phyloP scores from a whole-genome alignment of 2,329 filamentous ascomycete species.

The Nigrospora sphaerica region DNA sequence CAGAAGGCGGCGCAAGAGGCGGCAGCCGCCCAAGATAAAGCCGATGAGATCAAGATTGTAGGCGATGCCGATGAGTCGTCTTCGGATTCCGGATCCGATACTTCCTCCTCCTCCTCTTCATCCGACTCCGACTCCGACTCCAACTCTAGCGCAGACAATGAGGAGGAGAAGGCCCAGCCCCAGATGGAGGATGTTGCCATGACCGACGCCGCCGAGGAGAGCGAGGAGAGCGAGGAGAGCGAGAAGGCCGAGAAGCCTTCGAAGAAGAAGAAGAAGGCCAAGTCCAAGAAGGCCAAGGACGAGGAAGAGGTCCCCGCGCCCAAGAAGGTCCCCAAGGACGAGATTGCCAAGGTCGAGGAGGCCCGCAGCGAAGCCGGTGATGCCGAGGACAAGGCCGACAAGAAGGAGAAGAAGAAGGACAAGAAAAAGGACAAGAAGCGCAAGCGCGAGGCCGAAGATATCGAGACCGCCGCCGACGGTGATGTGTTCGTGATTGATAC shows the following conservation, averaged over 20 bases:
- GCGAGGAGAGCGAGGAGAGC: slow-evolving; percentile 6
- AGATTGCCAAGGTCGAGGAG: slow-evolving; percentile 21
- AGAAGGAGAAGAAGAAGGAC: slow-evolving; percentile 11
- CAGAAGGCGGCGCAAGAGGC: no score
- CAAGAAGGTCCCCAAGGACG: slow-evolving; percentile 15
- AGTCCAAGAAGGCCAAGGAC: slow-evolving; percentile 8
- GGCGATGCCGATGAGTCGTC: not conserved
- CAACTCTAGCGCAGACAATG: not conserved
- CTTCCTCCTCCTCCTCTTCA: not conserved
- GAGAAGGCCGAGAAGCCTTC: not conserved
- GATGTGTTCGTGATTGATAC: slow-evolving; percentile 6
- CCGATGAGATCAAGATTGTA: not conserved
- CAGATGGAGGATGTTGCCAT: not conserved
- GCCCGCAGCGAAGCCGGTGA: slow-evolving; percentile 3
- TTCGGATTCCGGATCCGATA: not conserved
- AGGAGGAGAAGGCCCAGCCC: not conserved
- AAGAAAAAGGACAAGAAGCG: slow-evolving; percentile 18
- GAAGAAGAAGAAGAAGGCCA: slow-evolving; percentile 22
- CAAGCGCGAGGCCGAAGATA: slow-evolving; percentile 8
- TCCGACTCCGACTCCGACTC: not conserved
- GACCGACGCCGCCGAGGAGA: slow-evolving; percentile 2
- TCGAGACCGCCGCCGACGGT: slow-evolving; percentile 8
- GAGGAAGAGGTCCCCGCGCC: not conserved
- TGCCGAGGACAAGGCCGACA: slow-evolving; percentile 1
- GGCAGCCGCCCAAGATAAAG: no score